Conservation (phyloP, 2,329 filamentous ascomycete species). For the Sporothrix variecibatus region DNA sequence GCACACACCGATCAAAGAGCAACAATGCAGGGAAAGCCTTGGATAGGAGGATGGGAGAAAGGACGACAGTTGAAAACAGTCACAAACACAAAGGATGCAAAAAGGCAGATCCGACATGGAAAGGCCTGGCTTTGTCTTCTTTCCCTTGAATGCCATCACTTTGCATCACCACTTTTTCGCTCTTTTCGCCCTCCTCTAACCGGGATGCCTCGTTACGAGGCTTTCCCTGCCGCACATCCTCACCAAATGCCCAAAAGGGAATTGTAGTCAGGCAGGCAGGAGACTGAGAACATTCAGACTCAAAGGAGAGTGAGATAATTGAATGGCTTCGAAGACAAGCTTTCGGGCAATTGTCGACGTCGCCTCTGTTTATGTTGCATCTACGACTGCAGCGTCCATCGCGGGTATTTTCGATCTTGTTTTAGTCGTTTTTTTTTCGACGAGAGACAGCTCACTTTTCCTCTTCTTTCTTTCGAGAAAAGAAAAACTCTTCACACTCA, state of each 20-base stretch:
- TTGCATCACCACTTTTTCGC: background rate
- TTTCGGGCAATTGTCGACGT: background rate
- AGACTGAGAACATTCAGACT: background rate
- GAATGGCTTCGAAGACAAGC: no score
- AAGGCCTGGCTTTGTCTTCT: background rate
- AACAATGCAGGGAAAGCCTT: conserved; percentile 5
- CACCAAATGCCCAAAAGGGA: background rate
- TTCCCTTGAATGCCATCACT: background rate
- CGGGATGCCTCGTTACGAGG: conserved; percentile 16
- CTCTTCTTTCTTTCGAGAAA: background rate
- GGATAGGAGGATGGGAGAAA: background rate
- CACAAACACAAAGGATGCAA: background rate
- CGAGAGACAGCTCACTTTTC: no score
- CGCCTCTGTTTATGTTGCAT: background rate
- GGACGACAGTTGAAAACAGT: background rate
- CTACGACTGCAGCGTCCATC: background rate
- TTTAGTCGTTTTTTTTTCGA: background rate
- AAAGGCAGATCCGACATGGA: conserved; percentile 10
- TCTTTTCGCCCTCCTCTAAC: background rate
- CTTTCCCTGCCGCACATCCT: background rate
- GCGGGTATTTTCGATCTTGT: background rate
- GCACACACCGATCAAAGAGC: conserved; percentile 10
- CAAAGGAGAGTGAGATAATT: no score
- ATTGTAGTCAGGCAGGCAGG: background rate
- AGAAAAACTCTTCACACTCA: background rate